Evolutionary conservation across 371 early-diverging fungal genomes (phyloP), one percentile per base, ranked within the genome.

Genomic region (Saksenaea vasiformis): DNA sequence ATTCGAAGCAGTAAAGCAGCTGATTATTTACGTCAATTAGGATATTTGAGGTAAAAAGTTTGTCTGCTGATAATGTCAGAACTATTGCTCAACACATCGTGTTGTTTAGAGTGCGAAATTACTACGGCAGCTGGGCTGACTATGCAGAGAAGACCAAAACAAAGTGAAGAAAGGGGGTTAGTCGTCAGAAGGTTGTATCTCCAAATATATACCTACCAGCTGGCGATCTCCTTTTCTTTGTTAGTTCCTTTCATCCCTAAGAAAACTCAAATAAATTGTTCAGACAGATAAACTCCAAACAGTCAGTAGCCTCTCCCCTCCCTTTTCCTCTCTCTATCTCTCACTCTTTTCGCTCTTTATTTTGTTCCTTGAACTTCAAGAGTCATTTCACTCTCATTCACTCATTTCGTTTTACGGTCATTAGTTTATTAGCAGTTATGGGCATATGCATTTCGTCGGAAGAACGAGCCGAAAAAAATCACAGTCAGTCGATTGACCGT

Each of bases 371-470:
- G 43, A 43, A 44, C 44, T 26, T 58, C 47, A 41, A 31, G n/a
- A 31, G 17, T 54, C 56, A 55, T 39, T 56, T 38, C 61, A 60
- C 44, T 36, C 38, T 63, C 57, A 51, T 28, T 61, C 41, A 58
- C 27, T 27, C 56, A 39, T 22, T 62, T 44, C 54, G 36, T 60
- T 64, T 44, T 56, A 37, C 38, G 44, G 34, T 58, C 27, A 15
- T 36, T 28, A 51, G 34, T 64, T 44, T 58, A 37, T 58, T 58
- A 5, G 24, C 43, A 39, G 43, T 14, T 39, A 90, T 90, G 90
- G 90, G 90, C 28, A 62, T 82, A 35, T 88, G 89, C 77, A 72
- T 84, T 64, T 89, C 89, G 60, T 82, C 80, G 47, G 90, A 90
- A 74, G 88, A 87, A 69, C 73, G 79, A 69, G 83, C 80, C 57